Percentiles rank a stretch among this genome's conserved stretches.
These are phyloP conservation scores for Pseudocercospora fuligena DNA, from an alignment of 2,329 filamentous ascomycete genomes.

Conservation along the genomic window DNA sequence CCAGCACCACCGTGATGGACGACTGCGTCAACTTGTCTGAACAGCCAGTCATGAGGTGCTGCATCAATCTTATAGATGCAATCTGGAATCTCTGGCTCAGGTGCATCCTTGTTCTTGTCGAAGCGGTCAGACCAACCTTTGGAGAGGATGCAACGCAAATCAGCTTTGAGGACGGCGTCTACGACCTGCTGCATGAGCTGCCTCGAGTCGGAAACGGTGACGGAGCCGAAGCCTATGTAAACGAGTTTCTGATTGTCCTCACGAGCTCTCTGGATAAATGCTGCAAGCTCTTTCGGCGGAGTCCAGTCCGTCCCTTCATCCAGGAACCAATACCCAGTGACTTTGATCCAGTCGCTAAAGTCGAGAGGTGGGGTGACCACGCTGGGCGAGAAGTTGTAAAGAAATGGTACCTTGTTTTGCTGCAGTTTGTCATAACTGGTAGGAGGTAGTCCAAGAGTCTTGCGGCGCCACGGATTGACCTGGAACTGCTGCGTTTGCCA, in stretches of 20 bases:
- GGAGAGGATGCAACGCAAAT: slow-evolving; percentile 90
- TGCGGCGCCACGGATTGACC: slow-evolving; percentile 90
- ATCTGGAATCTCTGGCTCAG: slow-evolving; percentile 71
- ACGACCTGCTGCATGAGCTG: slow-evolving; percentile 92
- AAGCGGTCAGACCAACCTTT: slow-evolving; percentile 96
- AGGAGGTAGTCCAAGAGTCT: slow-evolving; percentile 74
- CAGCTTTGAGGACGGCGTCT: slow-evolving; percentile 85
- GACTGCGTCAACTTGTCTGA: slow-evolving; percentile 88
- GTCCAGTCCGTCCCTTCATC: slow-evolving; percentile 74
- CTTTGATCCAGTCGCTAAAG: slow-evolving; percentile 95
- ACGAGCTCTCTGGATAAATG: slow-evolving; percentile 84
- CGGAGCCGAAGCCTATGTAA: slow-evolving; percentile 96
- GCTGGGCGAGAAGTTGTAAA: slow-evolving; percentile 94
- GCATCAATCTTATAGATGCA: slow-evolving; percentile 89
- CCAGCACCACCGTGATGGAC: slow-evolving; percentile 94
- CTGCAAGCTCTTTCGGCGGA: slow-evolving; percentile 74
- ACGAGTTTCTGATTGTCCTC: slow-evolving; percentile 87
- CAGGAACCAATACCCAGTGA: slow-evolving; percentile 98
- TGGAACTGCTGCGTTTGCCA: slow-evolving; percentile 93
- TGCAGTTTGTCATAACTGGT: slow-evolving; percentile 91
- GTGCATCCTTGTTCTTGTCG: slow-evolving; percentile 60
- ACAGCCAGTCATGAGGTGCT: slow-evolving; percentile 96
- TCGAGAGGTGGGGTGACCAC: slow-evolving; percentile 95
- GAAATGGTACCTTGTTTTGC: slow-evolving; percentile 94
- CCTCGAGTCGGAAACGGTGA: slow-evolving; percentile 86